Evolutionary conservation across 129 eudicot genomes (phyloP).

Genomic region (Cynara cardunculus): DNA sequence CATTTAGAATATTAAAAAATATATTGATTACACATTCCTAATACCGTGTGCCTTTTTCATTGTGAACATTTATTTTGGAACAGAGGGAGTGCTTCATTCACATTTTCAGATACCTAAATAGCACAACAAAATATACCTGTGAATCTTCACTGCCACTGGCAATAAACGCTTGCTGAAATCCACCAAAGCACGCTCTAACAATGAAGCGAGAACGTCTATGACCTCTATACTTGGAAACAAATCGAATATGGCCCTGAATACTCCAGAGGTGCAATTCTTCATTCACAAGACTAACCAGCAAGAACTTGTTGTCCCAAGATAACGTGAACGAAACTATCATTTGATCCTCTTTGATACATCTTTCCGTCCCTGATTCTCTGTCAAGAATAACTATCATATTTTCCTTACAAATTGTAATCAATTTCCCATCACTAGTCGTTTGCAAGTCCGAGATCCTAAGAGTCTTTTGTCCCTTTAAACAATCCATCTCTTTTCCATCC

Average conservation of each 20-base stretch:
- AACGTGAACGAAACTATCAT: conserved; percentile 60
- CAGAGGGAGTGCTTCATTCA: not conserved
- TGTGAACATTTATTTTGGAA: too few relatives aligned
- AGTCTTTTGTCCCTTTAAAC: conserved; percentile 71
- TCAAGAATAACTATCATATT: conserved; percentile 47
- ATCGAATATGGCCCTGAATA: conserved; percentile 46
- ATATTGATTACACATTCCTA: not conserved
- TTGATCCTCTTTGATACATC: conserved; percentile 58
- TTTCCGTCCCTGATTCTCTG: conserved; percentile 60
- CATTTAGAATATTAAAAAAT: too few relatives aligned
- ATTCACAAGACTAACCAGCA: conserved; percentile 60
- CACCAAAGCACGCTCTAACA: conserved; percentile 85
- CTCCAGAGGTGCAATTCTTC: conserved; percentile 83
- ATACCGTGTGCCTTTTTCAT: not conserved
- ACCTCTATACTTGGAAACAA: conserved; percentile 67
- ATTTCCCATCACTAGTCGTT: conserved; percentile 53
- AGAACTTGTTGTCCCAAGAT: conserved; percentile 52
- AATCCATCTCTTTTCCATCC: conserved; percentile 72
- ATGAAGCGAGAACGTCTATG: conserved; percentile 65
- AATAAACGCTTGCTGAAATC: conserved; percentile 67
- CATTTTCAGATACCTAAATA: not conserved
- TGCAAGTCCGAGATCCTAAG: conserved; percentile 65
- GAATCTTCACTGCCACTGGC: conserved; percentile 96
- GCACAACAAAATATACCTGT: conserved; percentile 36
- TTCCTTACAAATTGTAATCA: conserved; percentile 52